Evolutionary conservation across 106 monocot genomes (phyloP), one percentile per base, ranked within the genome.

Genomic region (Alisma plantagoaquatica): DNA sequence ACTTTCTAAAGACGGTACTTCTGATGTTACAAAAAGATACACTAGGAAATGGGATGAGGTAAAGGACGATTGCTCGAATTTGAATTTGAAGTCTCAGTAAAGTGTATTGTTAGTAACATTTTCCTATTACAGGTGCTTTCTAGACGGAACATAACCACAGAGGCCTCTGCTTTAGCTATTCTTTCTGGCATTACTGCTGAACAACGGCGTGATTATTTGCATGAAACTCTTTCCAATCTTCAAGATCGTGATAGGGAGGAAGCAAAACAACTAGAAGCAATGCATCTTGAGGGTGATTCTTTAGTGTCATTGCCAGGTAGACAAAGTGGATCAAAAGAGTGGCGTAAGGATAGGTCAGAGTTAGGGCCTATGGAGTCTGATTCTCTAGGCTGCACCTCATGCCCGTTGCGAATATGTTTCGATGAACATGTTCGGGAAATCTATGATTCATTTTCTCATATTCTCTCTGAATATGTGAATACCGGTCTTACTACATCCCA

Each of bases 41-140:
- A 96, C 88, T 25, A 75, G 70, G 35, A 96, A 81, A 57, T 96
- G 94, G 88, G 73, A 80, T 29, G 88, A 96, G 74, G 94, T 96
- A 72, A 44, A 27, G 14, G 7, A 42, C 15, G 17, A n/a, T n/a
- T n/a, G n/a, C n/a, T n/a, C n/a, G n/a, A n/a, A n/a, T n/a, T n/a
- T n/a, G n/a, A n/a, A n/a, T n/a, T n/a, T n/a, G n/a, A n/a, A n/a
- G n/a, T n/a, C n/a, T n/a, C n/a, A n/a, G n/a, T n/a, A n/a, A n/a
- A n/a, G n/a, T n/a, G n/a, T n/a, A n/a, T n/a, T n/a, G n/a, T n/a
- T n/a, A n/a, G n/a, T n/a, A n/a, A n/a, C n/a, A 28, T 22, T 29
- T 49, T 24, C 35, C 35, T 8, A 47, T 54, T 41, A 23, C 50
- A 96, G 94, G 77, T 96, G 33, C 70, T 96, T 21, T 53, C 75